phyloP scores from a whole-genome alignment of 192 early-diverging fungal species.

The Coemansia sp. region DNA sequence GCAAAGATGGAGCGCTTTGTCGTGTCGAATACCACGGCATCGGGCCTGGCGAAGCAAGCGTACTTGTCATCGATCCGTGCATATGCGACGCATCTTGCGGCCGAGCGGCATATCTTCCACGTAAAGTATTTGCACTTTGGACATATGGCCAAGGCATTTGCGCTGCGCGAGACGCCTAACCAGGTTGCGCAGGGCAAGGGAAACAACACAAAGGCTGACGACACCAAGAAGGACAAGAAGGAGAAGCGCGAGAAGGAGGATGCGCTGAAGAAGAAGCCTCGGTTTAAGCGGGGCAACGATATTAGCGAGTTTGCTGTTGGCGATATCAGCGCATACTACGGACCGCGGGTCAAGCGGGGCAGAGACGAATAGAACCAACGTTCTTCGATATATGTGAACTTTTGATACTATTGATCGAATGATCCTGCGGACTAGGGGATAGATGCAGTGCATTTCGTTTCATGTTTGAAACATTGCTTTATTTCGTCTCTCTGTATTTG shows the following conservation, averaged over 20 bases:
- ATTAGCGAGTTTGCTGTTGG: slow-evolving; percentile 57
- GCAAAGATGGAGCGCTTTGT: slow-evolving; percentile 48
- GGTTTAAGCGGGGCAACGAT: slow-evolving; percentile 50
- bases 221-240: slow-evolving; percentile 39
- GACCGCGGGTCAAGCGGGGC: slow-evolving; percentile 35
- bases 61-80: slow-evolving; percentile 87
- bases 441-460: background rate
- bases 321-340: slow-evolving; percentile 49
- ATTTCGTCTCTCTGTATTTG: background rate
- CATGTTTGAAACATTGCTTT: background rate
- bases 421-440: slow-evolving; percentile 5
- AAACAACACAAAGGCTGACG: slow-evolving; percentile 47
- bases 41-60: slow-evolving; percentile 70
- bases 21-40: slow-evolving; percentile 24
- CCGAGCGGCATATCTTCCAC: slow-evolving; percentile 92
- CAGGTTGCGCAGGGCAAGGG: slow-evolving; percentile 56
- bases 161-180: slow-evolving; percentile 88
- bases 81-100: slow-evolving; percentile 86
- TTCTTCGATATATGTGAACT: background rate
- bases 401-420: too few relatives aligned
- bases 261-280: slow-evolving; percentile 44
- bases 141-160: slow-evolving; percentile 96
- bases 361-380: slow-evolving; percentile 10
- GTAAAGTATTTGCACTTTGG: slow-evolving; percentile 92
- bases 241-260: slow-evolving; percentile 41